Percentiles rank a stretch among this genome's conserved stretches.
These are phyloP conservation scores for Xylariaceae sp. DNA, from an alignment of 2,329 filamentous ascomycete genomes.

Conservation along the genomic window DNA sequence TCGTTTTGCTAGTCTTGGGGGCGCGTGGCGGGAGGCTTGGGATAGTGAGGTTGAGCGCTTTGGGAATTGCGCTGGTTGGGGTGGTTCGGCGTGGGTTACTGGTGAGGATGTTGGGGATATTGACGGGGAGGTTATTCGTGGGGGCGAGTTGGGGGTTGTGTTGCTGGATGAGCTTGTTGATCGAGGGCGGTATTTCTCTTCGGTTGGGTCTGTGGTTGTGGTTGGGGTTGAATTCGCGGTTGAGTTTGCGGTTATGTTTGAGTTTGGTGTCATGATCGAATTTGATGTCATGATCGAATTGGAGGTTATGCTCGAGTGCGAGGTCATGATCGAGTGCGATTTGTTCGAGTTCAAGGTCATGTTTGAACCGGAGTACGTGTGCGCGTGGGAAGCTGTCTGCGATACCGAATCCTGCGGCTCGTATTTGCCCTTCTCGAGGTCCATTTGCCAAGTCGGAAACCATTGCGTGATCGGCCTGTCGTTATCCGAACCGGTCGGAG, in stretches of 20 bases:
- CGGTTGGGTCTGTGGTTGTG: neutral
- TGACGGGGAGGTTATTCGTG: neutral
- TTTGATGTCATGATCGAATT: no score
- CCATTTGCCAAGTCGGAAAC: conserved; percentile 13
- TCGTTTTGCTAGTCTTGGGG: conserved; percentile 3
- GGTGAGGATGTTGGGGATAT: conserved; percentile 6
- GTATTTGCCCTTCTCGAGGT: conserved; percentile 2
- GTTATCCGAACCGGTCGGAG: neutral
- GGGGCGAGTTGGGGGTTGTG: neutral
- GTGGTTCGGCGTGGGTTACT: neutral
- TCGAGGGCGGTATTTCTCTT: conserved; percentile 12
- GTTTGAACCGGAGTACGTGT: neutral
- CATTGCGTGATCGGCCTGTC: conserved; percentile 21
- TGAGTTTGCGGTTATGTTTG: no score
- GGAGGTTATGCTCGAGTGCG: no score
- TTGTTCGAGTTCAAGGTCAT: neutral
- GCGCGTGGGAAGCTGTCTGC: conserved; percentile 5
- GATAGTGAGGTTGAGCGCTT: conserved; percentile 21
- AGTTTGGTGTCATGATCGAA: no score
- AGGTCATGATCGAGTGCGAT: no score
- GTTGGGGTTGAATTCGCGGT: no score
- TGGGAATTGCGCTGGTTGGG: conserved; percentile 9
- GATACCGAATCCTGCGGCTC: neutral
- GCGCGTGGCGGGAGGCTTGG: conserved; percentile 13
- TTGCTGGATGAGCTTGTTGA: neutral